Base-by-base conservation (phyloP, 2,329 filamentous ascomycete species). In the Hysterium pulicare region DNA sequence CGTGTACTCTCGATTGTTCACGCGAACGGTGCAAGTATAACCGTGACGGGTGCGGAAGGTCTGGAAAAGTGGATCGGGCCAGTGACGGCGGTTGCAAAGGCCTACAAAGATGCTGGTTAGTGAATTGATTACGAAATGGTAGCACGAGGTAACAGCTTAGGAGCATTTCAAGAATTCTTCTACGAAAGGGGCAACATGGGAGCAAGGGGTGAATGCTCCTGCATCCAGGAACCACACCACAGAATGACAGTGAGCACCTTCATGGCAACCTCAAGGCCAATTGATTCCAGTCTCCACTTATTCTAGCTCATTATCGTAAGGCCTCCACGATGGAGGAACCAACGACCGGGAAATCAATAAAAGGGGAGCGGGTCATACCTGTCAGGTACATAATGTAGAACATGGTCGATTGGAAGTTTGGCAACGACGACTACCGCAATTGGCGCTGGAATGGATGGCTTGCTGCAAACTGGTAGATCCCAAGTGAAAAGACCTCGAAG, bases 1-100 rank as follows among this genome's bases (percentile, higher is more conserved):
- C 67, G 90, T 88, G 73, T 96, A 97, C 74, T 95, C 89, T 62
- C 91, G 86, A 57, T 94, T 94, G 73, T 97, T 96, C 66, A 97
- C 91, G 50, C 93, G 81, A 44, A 95, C 91, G 45, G 90, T 84
- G 74, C 90, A 96, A 45, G 86, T 88, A 69, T 85, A 95, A 63
- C 90, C 90, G 57, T 75, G 80, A 51, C 77, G 72, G 59, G 83
- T 83, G 55, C 78, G 79, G 76, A 86, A 89, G 60, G 84, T 84
- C 71, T 93, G 86, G 77, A 95, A 97, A 65, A 82, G 78, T 59
- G 91, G 91, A 66, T 95, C 88, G 55, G 82, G 83, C 91, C 91
- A 97, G 70, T 89, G 87, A 68, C 91, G 89, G 58, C 91, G 89
- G 67, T 87, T 86, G 78, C 91, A 97, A 62, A 96, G 84, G 72